Percentiles rank a stretch among this genome's conserved stretches.
phyloP scores from a whole-genome alignment of 371 early-diverging fungal genomes.

The Sporodiniella umbellata region DNA sequence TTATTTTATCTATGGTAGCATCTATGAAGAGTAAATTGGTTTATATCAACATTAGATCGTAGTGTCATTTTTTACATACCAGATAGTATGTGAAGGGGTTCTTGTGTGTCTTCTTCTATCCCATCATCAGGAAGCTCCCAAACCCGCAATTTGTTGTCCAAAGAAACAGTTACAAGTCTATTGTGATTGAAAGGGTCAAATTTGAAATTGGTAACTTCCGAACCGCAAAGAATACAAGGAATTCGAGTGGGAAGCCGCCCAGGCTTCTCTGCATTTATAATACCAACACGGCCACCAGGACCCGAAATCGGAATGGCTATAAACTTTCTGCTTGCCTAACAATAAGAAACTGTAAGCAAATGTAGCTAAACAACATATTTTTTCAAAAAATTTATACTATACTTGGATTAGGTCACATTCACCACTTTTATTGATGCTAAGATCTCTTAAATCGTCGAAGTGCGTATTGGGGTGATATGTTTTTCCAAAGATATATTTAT shows the following conservation, averaged over 20 bases:
- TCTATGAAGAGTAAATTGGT: slow-evolving; percentile 20
- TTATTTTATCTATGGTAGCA: slow-evolving; percentile 55
- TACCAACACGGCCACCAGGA: slow-evolving; percentile 77
- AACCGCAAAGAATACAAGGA: slow-evolving; percentile 56
- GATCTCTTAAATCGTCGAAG: slow-evolving; percentile 62
- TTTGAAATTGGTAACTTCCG: slow-evolving; percentile 56
- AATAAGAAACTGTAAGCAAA: neutral
- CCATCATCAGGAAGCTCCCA: slow-evolving; percentile 71
- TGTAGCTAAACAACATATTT: neutral
- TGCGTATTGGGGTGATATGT: slow-evolving; percentile 57
- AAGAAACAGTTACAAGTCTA: slow-evolving; percentile 60
- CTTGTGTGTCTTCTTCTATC: slow-evolving; percentile 35
- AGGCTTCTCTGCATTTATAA: slow-evolving; percentile 59
- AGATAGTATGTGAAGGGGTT: slow-evolving; percentile 17
- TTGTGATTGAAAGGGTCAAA: slow-evolving; percentile 71
- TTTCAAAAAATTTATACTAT: slow-evolving; percentile 3
- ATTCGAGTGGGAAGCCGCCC: slow-evolving; percentile 68
- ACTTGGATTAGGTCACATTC: slow-evolving; percentile 65
- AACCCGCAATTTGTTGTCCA: slow-evolving; percentile 69
- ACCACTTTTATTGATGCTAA: slow-evolving; percentile 64
- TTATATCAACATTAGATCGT: too few relatives aligned
- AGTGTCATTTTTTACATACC: too few relatives aligned
- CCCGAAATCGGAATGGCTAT: slow-evolving; percentile 74
- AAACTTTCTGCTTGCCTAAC: slow-evolving; percentile 52
- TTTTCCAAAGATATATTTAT: slow-evolving; percentile 69